Base-by-base conservation (phyloP, 345 rosid genomes). In the Arabis alpina region DNA sequence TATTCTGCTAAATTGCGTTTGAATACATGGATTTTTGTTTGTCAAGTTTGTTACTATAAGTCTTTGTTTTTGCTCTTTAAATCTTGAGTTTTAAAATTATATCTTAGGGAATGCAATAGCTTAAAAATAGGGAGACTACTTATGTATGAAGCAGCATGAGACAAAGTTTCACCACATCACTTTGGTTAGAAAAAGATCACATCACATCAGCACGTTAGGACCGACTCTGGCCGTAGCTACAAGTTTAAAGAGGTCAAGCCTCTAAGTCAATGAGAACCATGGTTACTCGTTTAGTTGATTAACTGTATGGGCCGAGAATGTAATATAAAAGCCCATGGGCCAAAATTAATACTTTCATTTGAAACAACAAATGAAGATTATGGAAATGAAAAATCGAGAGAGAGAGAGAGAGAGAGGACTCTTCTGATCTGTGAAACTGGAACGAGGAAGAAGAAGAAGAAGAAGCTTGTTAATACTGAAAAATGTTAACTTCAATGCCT, bases 21-120 rank as follows among this genome's bases (percentile, higher is more conserved):
- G n/a, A 19, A 19, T 13, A 19, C 4, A 49, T 48, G 68, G 19
- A 34, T 36, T 27, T 36, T 66, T 5, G 8, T 36, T 36, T 36
- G 36, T 32, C 40, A 36, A 19, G 10, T 36, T 36, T 36, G 40
- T 10, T 36, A 39, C 36, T 45, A 5, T 4, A 11, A 40, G n/a
- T 36, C 34, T 51, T 9, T 59, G 32, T 64, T 19, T 0, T 19
- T 19, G 23, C 9, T 61, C 52, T 64, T 11, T 10, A 10, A 50
- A 16, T 16, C 2, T 34, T 53, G 19, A 30, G 43, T 49, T 28
- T 10, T 11, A 3, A 54, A 16, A 15, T 61, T 47, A 5, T 49
- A 24, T 41, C 57, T 19, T 19, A 19, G 23, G 23, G 23, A 91
- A 82, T 86, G 96, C 96, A 4, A 85, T 93, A 83, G 98, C 94